Evolutionary conservation across 176 grass and related monocot species (phyloP).

Genomic region (Urochloa ruziziensis): DNA sequence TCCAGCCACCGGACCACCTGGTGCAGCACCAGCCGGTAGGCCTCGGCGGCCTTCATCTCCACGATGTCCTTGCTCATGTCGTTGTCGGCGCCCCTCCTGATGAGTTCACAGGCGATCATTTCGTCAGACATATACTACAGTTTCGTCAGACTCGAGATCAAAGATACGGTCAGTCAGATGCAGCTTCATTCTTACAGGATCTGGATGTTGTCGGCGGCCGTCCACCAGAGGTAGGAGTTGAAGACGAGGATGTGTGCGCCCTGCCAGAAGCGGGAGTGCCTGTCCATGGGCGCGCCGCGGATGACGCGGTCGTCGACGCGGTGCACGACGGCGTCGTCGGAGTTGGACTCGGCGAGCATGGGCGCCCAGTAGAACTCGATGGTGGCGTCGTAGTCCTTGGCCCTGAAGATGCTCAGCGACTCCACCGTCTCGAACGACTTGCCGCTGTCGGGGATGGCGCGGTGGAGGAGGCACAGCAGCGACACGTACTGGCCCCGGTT

Average conservation of each 20-base stretch:
- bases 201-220: slow-evolving; percentile 36
- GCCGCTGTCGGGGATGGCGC: slow-evolving; percentile 43
- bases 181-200: slow-evolving; percentile 55
- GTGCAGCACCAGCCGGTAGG: slow-evolving; percentile 47
- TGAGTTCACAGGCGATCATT: background rate
- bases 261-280: slow-evolving; percentile 52
- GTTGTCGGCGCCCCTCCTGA: slow-evolving; percentile 50
- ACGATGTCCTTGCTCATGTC: slow-evolving; percentile 57
- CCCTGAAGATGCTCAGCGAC: slow-evolving; percentile 54
- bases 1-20: slow-evolving; percentile 58
- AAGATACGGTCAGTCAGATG: background rate
- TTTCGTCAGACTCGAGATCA: background rate
- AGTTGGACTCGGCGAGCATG: slow-evolving; percentile 62
- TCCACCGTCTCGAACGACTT: slow-evolving; percentile 56
- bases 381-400: slow-evolving; percentile 59
- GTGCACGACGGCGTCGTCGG: slow-evolving; percentile 44
- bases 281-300: slow-evolving; percentile 51
- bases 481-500: slow-evolving; percentile 65
- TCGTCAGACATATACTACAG: background rate
- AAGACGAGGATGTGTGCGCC: slow-evolving; percentile 66
- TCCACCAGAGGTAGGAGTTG: slow-evolving; percentile 82
- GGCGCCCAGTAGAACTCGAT: slow-evolving; percentile 81
- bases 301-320: slow-evolving; percentile 42
- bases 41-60: slow-evolving; percentile 48
- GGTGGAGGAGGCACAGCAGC: slow-evolving; percentile 63